Evolutionary conservation across 176 grass and related monocot species (phyloP), one percentile per base, ranked within the genome.

Genomic region (Musa troglodytarum): DNA sequence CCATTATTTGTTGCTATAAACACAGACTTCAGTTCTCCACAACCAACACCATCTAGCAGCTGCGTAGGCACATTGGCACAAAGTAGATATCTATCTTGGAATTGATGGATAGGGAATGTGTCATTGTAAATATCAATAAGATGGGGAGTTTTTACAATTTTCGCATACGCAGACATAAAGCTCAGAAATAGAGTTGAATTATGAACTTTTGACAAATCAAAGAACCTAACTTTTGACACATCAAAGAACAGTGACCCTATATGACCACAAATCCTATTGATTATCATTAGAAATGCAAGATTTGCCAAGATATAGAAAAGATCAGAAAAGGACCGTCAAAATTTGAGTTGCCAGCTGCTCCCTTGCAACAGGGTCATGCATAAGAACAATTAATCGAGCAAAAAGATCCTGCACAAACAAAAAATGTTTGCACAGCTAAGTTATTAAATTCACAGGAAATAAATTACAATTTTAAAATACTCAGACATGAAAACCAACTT

Each of bases 331-430:
- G 78, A 97, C 94, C 81, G 82, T 93, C 75, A 97, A 81, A 75
- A 97, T 90, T 58, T 97, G 94, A 74, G 90, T 83, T 59, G 88
- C 90, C 34, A 91, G 83, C 79, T 93, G 88, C 28, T 89, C 90
- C 82, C 94, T 90, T 76, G 94, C 84, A 83, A 97, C 83, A 81
- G 94, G 94, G 85, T 97, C 81, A 74, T 97, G 90, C 80, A 97
- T 78, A 87, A 97, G 94, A 58, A 97, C 94, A 73, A 91, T 79
- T 61, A 97, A 88, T 78, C 94, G 90, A 89, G 94, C 94, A 80
- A 93, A 97, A 76, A 97, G 85, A 79, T 97, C 90, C 94, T 97
- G 74, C 80, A 87, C 20, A 26, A 15, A 81, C 54, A 74, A 82
- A 10, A 82, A 79, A 82, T 22, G 28, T 49, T 74, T 29, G 29